Conservation (phyloP, 495 filamentous ascomycete species). For the Penicillium ucsense region DNA sequence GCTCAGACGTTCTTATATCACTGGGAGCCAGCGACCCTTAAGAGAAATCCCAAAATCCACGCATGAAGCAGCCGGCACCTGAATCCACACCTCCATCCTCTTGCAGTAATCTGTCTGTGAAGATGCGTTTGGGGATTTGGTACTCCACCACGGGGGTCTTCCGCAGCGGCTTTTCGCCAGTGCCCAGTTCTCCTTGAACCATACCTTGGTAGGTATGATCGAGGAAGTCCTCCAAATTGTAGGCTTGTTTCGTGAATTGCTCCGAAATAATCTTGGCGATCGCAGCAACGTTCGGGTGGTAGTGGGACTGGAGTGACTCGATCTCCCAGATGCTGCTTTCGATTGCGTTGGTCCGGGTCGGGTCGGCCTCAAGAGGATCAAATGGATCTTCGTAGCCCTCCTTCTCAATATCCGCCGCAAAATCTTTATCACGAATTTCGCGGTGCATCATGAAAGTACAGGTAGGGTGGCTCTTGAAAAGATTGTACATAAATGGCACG, state of each 20-base stretch:
- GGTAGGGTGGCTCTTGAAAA: constrained; percentile 79
- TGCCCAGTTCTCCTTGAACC: constrained; percentile 64
- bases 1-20: background rate
- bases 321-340: constrained; percentile 96
- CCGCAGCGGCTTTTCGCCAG: constrained; percentile 60
- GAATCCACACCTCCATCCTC: constrained; percentile 37
- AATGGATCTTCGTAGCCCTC: constrained; percentile 77
- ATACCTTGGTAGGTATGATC: constrained; percentile 91
- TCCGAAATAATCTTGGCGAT: constrained; percentile 90
- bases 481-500: constrained; percentile 90
- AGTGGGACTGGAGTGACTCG: constrained; percentile 79
- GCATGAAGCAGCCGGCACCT: constrained; percentile 28
- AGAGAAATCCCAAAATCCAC: constrained; percentile 33
- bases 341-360: constrained; percentile 75
- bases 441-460: constrained; percentile 96
- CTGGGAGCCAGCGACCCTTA: background rate
- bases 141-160: constrained; percentile 84
- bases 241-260: constrained; percentile 93
- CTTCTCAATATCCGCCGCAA: constrained; percentile 45
- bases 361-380: constrained; percentile 61
- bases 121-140: constrained; percentile 86
- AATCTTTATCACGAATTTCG: constrained; percentile 47
- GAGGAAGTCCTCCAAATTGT: constrained; percentile 89
- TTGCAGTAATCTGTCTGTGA: constrained; percentile 40
- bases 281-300: constrained; percentile 93